Evolutionary conservation across 2,329 filamentous ascomycete species (phyloP), one percentile per base, ranked within the genome.

Genomic region (Exophiala alcalophila): DNA sequence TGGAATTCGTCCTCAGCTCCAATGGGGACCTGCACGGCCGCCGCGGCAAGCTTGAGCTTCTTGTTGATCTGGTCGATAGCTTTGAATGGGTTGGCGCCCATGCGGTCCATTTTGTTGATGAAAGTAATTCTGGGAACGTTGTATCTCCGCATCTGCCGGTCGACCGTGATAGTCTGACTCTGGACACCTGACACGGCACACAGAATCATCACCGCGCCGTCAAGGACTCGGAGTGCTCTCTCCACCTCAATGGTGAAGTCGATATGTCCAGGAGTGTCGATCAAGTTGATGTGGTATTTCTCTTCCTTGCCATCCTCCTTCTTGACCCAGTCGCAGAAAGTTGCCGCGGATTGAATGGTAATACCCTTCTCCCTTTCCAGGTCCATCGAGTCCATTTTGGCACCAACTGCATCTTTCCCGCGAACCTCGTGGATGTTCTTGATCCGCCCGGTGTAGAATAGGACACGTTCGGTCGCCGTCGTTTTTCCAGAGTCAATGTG

Each of bases 371-470:
- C 92, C 67, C 92, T 79, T 71, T 98, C 92, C 56, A 98, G 75
- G 58, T 98, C 92, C 92, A 98, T 98, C 18, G 90, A 96, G 73
- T 98, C 92, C 92, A 98, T 98, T 74, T 98, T 98, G 49, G 92
- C 92, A 54, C 92, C 92, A 27, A 96, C 89, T 24, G 86, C 80
- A 76, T 98, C 92, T 62, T 91, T 90, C 47, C 89, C 89, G 61
- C 92, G 81, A 29, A 98, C 92, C 70, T 98, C 92, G 72, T 98
- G 92, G 60, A 98, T 97, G 21, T 87, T 78, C 64, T 94, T 94
- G 70, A 96, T 96, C 63, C 92, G 84, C 54, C 92, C 92, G 41
- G 92, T 97, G 68, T 98, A 98, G 77, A 90, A 98, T 44, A 98
- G 83, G 30, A 98, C 89, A 65, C 92, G 86, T 71, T 98, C 92